Evolutionary conservation across 2,329 filamentous ascomycete genomes (phyloP).

Genomic region (Keithomyces neogunnii): DNA sequence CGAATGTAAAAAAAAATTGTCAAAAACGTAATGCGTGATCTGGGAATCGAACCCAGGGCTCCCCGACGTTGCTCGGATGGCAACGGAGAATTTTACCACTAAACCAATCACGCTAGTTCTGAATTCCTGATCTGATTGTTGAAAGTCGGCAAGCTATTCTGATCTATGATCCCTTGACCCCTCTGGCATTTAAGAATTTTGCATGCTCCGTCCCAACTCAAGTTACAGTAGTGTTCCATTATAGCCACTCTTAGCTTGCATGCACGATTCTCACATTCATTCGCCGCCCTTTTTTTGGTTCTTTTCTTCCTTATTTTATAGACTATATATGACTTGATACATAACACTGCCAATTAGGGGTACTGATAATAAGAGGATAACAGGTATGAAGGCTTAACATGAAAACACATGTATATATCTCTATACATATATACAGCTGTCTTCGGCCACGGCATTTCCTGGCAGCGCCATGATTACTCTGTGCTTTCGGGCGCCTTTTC

Average conservation of each 20-base stretch:
- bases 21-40: constrained; percentile 17
- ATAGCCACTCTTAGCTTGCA: background rate
- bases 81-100: constrained; percentile 24
- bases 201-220: too few species aligned
- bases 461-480: background rate
- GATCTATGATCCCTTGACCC: background rate
- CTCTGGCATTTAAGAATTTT: too few species aligned
- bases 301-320: background rate
- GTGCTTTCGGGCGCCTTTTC: background rate
- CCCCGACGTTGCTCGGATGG: constrained; percentile 21
- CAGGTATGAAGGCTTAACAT: too few species aligned
- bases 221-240: background rate
- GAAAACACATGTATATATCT: background rate
- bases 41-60: constrained; percentile 26
- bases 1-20: background rate
- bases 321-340: too few species aligned
- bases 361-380: too few species aligned
- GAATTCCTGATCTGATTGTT: background rate
- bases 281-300: background rate
- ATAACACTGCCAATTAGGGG: too few species aligned
- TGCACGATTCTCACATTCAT: background rate
- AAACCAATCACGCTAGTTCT: constrained; percentile 16
- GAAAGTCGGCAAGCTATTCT: background rate
- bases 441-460: too few species aligned
- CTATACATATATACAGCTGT: background rate